Conservation (phyloP, 208 protist genomes). For the Wallacemonas rigidus region DNA sequence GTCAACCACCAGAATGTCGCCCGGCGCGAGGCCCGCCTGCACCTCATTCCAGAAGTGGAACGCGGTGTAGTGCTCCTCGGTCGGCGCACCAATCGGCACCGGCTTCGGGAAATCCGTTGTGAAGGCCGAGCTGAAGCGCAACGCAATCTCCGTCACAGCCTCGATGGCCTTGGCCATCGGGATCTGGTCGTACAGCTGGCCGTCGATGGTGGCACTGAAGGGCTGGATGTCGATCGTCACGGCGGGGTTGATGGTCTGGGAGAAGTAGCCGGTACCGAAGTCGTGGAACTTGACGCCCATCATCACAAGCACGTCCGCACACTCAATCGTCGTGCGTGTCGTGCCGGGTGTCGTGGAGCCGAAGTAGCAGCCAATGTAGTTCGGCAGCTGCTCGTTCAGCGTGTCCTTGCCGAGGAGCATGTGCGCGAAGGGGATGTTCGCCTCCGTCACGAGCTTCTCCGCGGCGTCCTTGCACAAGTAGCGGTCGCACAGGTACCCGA, state of each 20-base stretch:
- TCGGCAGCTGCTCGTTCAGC: slow-evolving; percentile 49
- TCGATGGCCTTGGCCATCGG: slow-evolving; percentile 33
- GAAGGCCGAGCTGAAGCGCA: slow-evolving; percentile 5
- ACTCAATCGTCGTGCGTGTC: slow-evolving; percentile 26
- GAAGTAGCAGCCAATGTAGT: slow-evolving; percentile 41
- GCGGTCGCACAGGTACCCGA: slow-evolving; percentile 49
- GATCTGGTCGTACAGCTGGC: slow-evolving; percentile 16
- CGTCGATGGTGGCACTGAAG: slow-evolving; percentile 22
- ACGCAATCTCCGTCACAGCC: slow-evolving; percentile 22
- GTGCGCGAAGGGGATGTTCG: slow-evolving; percentile 35
- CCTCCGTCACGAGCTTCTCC: slow-evolving; percentile 40
- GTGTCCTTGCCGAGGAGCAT: slow-evolving; percentile 48
- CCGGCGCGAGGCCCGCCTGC: slow-evolving; percentile 28
- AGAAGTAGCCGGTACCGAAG: slow-evolving; percentile 52
- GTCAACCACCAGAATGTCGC: slow-evolving; percentile 48
- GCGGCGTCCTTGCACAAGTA: slow-evolving; percentile 29
- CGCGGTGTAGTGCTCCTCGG: slow-evolving; percentile 20
- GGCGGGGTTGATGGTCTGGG: slow-evolving; percentile 26
- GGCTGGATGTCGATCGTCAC: slow-evolving; percentile 34
- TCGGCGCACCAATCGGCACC: slow-evolving; percentile 23
- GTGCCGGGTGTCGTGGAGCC: slow-evolving; percentile 11
- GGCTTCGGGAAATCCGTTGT: slow-evolving; percentile 20
- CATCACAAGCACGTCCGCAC: slow-evolving; percentile 28
- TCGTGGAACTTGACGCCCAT: slow-evolving; percentile 58
- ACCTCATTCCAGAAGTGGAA: slow-evolving; percentile 49